phyloP scores from a whole-genome alignment of 768 basidiomycete genomes.

The Daedaleopsis nitida region DNA sequence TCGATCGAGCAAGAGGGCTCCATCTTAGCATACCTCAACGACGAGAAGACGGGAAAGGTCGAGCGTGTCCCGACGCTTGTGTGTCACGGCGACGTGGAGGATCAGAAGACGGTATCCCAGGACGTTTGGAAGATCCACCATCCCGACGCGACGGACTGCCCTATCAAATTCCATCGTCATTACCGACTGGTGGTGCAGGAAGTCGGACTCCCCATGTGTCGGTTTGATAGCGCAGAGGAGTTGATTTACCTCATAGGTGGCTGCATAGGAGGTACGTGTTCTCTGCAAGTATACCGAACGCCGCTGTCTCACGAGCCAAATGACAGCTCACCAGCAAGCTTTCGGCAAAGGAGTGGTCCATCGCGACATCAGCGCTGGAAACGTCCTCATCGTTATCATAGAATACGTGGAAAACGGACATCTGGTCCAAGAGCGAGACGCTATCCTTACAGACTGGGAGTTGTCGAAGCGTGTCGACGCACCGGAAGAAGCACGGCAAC shows the following conservation, averaged over 20 bases:
- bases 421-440: background rate
- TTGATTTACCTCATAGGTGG: background rate
- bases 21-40: background rate
- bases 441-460: slow-evolving; percentile 13
- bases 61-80: slow-evolving; percentile 1
- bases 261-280: background rate
- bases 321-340: background rate
- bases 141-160: background rate
- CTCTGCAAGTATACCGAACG: background rate
- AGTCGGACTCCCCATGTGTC: background rate
- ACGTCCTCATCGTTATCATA: slow-evolving; percentile 1
- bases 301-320: no score
- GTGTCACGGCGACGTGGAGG: slow-evolving; percentile 4
- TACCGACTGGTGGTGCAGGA: slow-evolving; percentile 16
- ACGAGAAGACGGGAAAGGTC: background rate
- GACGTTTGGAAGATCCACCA: background rate
- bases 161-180: slow-evolving; percentile 7
- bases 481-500: background rate
- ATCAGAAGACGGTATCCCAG: background rate
- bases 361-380: slow-evolving; percentile 14
- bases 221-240: background rate
- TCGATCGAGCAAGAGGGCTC: background rate
- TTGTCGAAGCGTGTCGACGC: background rate
- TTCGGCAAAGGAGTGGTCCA: slow-evolving; percentile 4
- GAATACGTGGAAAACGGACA: background rate